Conservation (phyloP, 2,329 filamentous ascomycete genomes). For the Claviceps africana region DNA sequence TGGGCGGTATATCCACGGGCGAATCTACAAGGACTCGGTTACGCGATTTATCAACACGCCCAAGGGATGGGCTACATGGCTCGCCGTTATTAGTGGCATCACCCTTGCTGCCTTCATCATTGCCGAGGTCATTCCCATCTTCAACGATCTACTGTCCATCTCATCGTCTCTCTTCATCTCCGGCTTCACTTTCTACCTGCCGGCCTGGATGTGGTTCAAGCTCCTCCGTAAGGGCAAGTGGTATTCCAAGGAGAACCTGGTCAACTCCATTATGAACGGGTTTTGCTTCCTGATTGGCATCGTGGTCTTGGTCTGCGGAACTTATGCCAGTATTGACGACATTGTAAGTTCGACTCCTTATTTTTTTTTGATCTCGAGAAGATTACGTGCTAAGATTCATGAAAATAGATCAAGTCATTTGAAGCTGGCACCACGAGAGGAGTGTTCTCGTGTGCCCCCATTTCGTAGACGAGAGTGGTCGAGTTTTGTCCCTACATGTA, state of each 20-base stretch:
- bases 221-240: constrained; percentile 17
- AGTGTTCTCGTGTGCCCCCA: constrained; percentile 9
- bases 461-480: constrained; percentile 1
- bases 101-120: constrained; percentile 56
- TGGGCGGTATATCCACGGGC: constrained; percentile 31
- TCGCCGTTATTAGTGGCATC: constrained; percentile 37
- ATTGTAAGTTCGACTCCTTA: constrained; percentile 10
- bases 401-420: constrained; percentile 6
- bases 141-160: constrained; percentile 47
- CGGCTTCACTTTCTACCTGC: constrained; percentile 20
- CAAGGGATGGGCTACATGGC: constrained; percentile 40
- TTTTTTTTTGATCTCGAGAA: not conserved
- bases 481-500: not conserved
- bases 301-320: constrained; percentile 13
- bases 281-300: constrained; percentile 15
- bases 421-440: constrained; percentile 5
- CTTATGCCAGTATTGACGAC: constrained; percentile 14
- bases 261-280: constrained; percentile 11
- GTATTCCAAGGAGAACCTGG: constrained; percentile 14
- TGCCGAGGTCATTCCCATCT: constrained; percentile 58
- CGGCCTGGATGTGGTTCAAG: constrained; percentile 28
- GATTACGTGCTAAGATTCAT: not conserved
- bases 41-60: constrained; percentile 33
- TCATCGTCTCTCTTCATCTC: constrained; percentile 35
- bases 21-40: constrained; percentile 28